Evolutionary conservation across 805 yeast species (phyloP), one percentile per base, ranked within the genome.

Genomic region (Hanseniaspora taiwanica): DNA sequence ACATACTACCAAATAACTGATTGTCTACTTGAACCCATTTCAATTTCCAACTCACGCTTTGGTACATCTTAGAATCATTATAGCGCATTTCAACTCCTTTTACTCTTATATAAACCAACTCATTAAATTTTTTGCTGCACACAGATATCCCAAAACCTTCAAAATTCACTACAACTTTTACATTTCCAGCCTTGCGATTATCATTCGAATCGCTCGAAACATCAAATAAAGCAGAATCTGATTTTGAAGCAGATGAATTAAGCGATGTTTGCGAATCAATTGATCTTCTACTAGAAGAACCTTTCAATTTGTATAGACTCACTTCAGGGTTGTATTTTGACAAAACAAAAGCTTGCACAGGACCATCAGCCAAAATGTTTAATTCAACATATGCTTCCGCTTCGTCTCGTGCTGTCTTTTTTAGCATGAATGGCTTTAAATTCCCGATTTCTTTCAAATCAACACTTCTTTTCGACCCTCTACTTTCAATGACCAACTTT

Each of bases 1-100:
- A 91, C 1, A 79, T 72, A 10, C 94, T 82, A 3, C 95, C 94
- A 51, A 77, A 84, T 37, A 89, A 61, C 55, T 86, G 95, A 52
- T 91, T 89, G 56, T 91, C 98, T 37, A 89, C 68, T 58, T 91
- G 99, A 24, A 91, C 64, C 98, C 98, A 93, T 54, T 89, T 87
- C 50, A 87, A 59, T 53, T 85, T 86, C 62, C 78, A 63, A 46
- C 87, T 76, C 35, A 83, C 50, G 14, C 83, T 83, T 55, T 86
- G 94, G 49, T 82, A 84, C 17, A 84, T 59, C 25, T 84, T 91
- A 0, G 96, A 81, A 46, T 84, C 89, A 51, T 79, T 81, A 58
- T 80, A 85, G 35, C 81, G 67, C 16, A 87, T 44, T 52, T 86
- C 96, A 40, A 86, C 54, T 1, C 96, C 96, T 40, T 84, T 67